Evolutionary conservation across 2,329 filamentous ascomycete species (phyloP), one percentile per base, ranked within the genome.

Genomic region (Nectriaceae sp.): DNA sequence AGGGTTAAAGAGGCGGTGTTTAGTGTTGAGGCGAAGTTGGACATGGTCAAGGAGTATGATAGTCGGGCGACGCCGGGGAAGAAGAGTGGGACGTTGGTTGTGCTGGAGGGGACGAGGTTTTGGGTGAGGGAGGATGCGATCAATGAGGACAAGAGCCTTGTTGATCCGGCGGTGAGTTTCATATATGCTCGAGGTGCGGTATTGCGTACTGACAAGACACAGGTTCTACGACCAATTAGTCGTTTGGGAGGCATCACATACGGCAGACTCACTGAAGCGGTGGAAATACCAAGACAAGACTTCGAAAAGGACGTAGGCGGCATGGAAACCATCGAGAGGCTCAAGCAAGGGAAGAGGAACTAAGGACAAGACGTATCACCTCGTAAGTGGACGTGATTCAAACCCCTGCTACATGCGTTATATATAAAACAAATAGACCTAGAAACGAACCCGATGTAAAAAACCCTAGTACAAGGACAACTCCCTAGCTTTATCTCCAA

Each of bases 81-180:
- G 72, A 91, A 85, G 75, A 87, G 87, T 1, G 84, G 87, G 1
- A 85, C 87, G 4, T 64, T 96, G 54, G 87, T 82, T 2, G 79
- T 96, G 26, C 76, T 97, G 11, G 90, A 97, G 72, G 93, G 90
- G 0, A 85, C 88, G 26, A 78, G 86, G 21, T 96, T 97, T 65
- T 97, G 92, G 90, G 90, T 85, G 2, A 75, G 92, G 44, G 90
- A 95, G 66, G 93, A 97, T 71, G 91, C 91, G 3, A 74, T 96
- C 52, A 89, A 96, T 60, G 83, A 89, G 64, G 85, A 90, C 8
- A 80, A 76, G 63, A 90, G 84, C 56, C 61, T 89, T 36, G 76
- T 97, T 48, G 88, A 95, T 67, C 83, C 89, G 11, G 79, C 73
- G 44, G 82, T 86, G 65, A 72, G 79, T 72, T 11, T 6, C 15